These are phyloP conservation scores for Hamiltosporidium tvaerminnensis DNA, from an alignment of 371 early-diverging fungal species.

Conservation along the genomic window DNA sequence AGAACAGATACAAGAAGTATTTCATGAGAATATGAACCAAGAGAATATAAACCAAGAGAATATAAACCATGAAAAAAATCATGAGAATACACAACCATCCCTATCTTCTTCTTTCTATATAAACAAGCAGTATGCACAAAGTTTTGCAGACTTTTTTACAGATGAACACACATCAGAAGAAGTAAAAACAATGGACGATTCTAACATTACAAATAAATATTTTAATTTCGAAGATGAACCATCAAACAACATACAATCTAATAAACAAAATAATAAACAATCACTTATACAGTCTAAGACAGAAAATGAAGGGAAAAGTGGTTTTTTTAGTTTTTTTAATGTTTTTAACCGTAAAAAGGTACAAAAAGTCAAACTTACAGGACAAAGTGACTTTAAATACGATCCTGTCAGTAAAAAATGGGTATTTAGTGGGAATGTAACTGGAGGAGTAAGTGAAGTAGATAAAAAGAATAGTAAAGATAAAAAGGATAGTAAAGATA, in stretches of 20 bases:
- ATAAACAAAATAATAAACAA: too few relatives aligned
- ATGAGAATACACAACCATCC: background rate
- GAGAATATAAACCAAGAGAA: background rate
- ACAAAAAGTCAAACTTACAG: slow-evolving; percentile 12
- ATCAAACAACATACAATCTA: too few relatives aligned
- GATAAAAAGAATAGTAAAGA: too few relatives aligned
- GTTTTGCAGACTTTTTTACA: slow-evolving; percentile 24
- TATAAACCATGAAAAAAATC: background rate
- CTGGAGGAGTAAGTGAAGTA: too few relatives aligned
- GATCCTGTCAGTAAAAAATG: slow-evolving; percentile 22
- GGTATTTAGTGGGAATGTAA: background rate
- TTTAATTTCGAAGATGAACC: background rate
- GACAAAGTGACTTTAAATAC: slow-evolving; percentile 14
- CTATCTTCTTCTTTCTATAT: background rate
- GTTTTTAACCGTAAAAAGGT: slow-evolving; percentile 9
- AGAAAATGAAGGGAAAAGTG: background rate
- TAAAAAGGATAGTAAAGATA: too few relatives aligned
- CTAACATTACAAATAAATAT: slow-evolving; percentile 2
- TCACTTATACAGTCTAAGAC: background rate
- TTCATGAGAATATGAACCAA: too few relatives aligned
- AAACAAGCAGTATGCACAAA: slow-evolving; percentile 9
- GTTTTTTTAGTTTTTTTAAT: slow-evolving; percentile 15
- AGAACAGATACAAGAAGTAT: too few relatives aligned
- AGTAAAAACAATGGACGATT: slow-evolving; percentile 6
- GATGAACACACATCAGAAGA: background rate